phyloP scores from a whole-genome alignment of 306 rosid species.

The Purshia tridentata region DNA sequence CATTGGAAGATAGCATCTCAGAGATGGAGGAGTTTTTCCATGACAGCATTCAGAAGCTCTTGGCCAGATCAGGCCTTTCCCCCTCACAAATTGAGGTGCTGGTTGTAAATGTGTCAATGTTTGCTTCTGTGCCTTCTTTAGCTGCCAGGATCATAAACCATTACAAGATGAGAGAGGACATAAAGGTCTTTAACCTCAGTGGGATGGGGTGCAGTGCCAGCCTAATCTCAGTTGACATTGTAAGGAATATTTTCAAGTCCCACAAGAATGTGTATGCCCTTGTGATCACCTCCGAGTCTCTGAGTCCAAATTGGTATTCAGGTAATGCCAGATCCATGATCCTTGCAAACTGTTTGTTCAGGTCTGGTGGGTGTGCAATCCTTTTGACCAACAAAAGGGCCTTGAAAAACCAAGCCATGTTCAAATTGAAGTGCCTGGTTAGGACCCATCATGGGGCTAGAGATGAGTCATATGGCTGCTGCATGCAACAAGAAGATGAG shows the following conservation, averaged over 20 bases:
- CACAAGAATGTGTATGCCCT: slow-evolving; percentile 58
- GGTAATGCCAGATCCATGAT: slow-evolving; percentile 83
- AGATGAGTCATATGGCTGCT: slow-evolving; percentile 71
- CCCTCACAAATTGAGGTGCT: slow-evolving; percentile 74
- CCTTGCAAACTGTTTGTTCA: slow-evolving; percentile 65
- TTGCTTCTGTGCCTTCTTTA: slow-evolving; percentile 57
- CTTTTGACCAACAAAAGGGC: slow-evolving; percentile 65
- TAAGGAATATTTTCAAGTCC: slow-evolving; percentile 50
- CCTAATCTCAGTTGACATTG: slow-evolving; percentile 61
- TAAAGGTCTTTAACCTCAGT: slow-evolving; percentile 70
- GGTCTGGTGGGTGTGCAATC: slow-evolving; percentile 69
- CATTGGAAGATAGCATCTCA: slow-evolving; percentile 34
- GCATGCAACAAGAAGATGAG: slow-evolving; percentile 70
- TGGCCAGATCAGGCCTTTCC: slow-evolving; percentile 42
- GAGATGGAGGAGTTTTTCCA: slow-evolving; percentile 83
- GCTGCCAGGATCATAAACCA: slow-evolving; percentile 53
- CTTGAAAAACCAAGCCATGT: slow-evolving; percentile 38
- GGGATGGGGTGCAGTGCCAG: slow-evolving; percentile 98
- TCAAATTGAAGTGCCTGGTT: slow-evolving; percentile 57
- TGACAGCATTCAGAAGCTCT: slow-evolving; percentile 53
- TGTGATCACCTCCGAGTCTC: slow-evolving; percentile 70
- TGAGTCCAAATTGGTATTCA: slow-evolving; percentile 85
- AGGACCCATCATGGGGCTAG: slow-evolving; percentile 78
- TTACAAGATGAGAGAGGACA: slow-evolving; percentile 69
- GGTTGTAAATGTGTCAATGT: slow-evolving; percentile 78